A percentile compares a stretch with the other conserved stretches of the same genome.
These are phyloP conservation scores for Actinomucor elegans DNA, from an alignment of 371 early-diverging fungal species.

Conservation along the genomic window DNA sequence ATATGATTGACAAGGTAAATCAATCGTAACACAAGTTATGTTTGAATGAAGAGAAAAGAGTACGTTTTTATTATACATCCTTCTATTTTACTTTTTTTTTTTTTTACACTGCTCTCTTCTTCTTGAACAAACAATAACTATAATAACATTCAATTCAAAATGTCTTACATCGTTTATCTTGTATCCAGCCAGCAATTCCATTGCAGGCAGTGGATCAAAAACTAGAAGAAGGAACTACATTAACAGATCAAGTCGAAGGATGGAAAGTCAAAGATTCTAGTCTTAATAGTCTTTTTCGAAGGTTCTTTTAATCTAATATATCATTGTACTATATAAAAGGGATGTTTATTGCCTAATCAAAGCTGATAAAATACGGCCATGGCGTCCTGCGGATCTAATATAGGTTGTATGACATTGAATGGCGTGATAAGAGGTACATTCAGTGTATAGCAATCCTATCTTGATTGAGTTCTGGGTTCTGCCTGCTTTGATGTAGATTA, in stretches of 20 bases:
- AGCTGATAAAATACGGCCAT: too few relatives aligned
- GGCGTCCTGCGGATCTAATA: too few relatives aligned
- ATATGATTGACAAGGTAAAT: slow-evolving; percentile 24
- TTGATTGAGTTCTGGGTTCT: too few relatives aligned
- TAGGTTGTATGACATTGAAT: too few relatives aligned
- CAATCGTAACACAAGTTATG: background rate
- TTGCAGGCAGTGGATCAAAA: slow-evolving; percentile 22
- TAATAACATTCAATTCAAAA: background rate
- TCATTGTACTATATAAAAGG: too few relatives aligned
- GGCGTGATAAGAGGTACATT: too few relatives aligned
- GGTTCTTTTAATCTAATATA: slow-evolving; percentile 29
- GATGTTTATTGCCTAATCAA: too few relatives aligned
- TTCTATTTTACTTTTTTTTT: background rate
- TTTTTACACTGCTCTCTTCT: background rate
- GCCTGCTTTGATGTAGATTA: too few relatives aligned
- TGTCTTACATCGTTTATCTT: background rate
- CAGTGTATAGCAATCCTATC: too few relatives aligned
- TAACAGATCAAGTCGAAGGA: slow-evolving; percentile 21
- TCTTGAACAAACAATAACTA: background rate
- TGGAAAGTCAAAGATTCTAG: slow-evolving; percentile 21
- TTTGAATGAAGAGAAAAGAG: background rate
- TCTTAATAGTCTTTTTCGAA: slow-evolving; percentile 36
- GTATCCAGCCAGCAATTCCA: slow-evolving; percentile 13
- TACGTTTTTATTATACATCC: background rate
- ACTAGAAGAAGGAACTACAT: slow-evolving; percentile 5